These are phyloP conservation scores for Moesziomyces aphidis DNA, from an alignment of 1,284 basidiomycete species.

Conservation along the genomic window DNA sequence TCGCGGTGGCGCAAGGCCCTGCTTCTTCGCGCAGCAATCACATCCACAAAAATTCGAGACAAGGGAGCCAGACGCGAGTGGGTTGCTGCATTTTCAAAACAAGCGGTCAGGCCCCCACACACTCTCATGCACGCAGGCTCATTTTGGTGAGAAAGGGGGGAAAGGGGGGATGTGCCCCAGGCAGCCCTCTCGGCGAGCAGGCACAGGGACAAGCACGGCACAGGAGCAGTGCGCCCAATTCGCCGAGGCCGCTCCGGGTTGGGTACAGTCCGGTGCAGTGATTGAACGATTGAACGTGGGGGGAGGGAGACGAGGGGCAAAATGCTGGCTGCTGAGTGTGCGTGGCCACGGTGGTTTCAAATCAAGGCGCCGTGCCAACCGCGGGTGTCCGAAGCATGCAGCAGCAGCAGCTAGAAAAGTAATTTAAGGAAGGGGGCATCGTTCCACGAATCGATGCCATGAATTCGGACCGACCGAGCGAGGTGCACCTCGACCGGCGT, in stretches of 20 bases:
- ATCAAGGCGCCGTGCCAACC: background rate
- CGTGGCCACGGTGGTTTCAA: background rate
- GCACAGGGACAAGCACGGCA: background rate
- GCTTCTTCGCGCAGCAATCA: background rate
- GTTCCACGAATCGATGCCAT: constrained; percentile 1
- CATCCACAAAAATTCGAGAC: background rate
- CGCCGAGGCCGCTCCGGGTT: background rate
- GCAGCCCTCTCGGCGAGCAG: background rate
- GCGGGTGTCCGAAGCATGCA: background rate
- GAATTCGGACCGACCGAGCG: background rate
- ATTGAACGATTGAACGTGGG: background rate
- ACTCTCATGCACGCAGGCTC: background rate
- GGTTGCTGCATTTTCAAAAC: background rate
- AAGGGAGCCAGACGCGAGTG: background rate
- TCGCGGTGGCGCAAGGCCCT: background rate
- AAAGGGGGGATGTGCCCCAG: too few species aligned
- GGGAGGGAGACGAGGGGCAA: too few species aligned
- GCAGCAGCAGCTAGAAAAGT: too few species aligned
- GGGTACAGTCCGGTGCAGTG: background rate
- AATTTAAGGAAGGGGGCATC: background rate
- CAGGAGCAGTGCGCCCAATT: background rate
- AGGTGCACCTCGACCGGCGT: background rate
- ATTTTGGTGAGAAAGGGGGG: too few species aligned
- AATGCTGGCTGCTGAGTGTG: background rate
- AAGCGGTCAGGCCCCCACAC: background rate